Conservation (phyloP, 2,329 filamentous ascomycete species). For the Aspergillus carbonarius region DNA sequence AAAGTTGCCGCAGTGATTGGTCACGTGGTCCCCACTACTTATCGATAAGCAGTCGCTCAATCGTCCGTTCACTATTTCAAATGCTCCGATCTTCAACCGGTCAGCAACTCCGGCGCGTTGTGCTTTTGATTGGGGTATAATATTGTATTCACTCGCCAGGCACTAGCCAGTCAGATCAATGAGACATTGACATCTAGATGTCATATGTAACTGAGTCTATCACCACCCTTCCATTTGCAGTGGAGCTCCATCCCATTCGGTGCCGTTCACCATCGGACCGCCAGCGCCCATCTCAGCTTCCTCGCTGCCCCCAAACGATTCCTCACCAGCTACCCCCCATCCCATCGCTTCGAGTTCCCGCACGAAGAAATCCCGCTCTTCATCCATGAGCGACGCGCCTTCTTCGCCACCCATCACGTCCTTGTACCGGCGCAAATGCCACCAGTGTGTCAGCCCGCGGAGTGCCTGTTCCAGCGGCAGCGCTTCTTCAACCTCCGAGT, state of each 20-base stretch:
- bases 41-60: conserved; percentile 27
- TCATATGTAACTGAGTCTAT: neutral
- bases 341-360: conserved; percentile 73
- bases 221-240: conserved; percentile 38
- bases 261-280: conserved; percentile 30
- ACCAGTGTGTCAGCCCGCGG: conserved; percentile 88
- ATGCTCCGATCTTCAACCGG: neutral
- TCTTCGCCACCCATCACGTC: conserved; percentile 64
- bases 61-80: neutral
- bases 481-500: conserved; percentile 90
- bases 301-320: conserved; percentile 30
- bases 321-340: conserved; percentile 45
- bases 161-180: no score
- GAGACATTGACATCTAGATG: neutral
- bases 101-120: neutral
- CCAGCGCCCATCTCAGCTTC: conserved; percentile 27
- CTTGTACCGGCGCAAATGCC: conserved; percentile 79
- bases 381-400: conserved; percentile 58
- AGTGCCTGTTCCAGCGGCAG: conserved; percentile 89
- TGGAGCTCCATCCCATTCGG: conserved; percentile 39
- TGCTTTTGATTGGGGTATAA: neutral
- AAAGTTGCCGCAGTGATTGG: conserved; percentile 24
- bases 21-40: conserved; percentile 30
- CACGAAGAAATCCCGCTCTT: conserved; percentile 77
- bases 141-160: neutral